Base-by-base conservation (phyloP, 306 rosid genomes). In the Medicago truncatula region DNA sequence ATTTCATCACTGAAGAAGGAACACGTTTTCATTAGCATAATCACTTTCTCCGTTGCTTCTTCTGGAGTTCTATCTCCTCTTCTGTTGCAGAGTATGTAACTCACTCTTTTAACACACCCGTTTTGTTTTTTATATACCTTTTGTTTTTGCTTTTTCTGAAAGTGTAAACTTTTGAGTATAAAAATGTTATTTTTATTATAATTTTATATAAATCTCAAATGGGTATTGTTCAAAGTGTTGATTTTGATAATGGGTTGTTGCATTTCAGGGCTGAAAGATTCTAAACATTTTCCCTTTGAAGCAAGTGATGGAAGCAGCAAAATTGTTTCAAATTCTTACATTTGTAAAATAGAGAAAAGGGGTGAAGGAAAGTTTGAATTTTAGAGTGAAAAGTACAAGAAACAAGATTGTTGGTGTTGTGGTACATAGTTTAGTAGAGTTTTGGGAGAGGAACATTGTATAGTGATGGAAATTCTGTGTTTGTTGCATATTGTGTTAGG, bases 391-490 rank as follows among this genome's bases (percentile, higher is more conserved):
- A 67, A 58, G 71, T 64, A 47, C 77, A 81, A 65, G 54, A 50
- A 71, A 18, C 69, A 58, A 66, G 60, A 38, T 41, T 67, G 50
- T 77, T 73, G 70, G 52, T 81, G 70, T 25, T 64, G 76, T 76
- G 40, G 74, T 71, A 13, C 78, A 60, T 53, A 8, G 59, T 70
- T 70, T 84, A 23, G 36, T 31, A 31, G 36, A 4, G 36, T 31
- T 31, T 31, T 65, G 60, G 49, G 73, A 59, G 85, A 69, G 67
- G 63, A 68, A 68, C 64, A 70, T 53, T 79, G 72, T 75, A 21
- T 28, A 41, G 56, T 77, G 44, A 95, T 90, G 99, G 82, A 79
- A 20, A 59, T 79, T 67, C 46, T 86, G 84, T 71, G 78, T 49
- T 73, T 77, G 41, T 66, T 90, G 67, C 76, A 60, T 65, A 47